Base-by-base conservation (phyloP, 306 rosid genomes). In the Cyamopsis tetragonoloba region DNA sequence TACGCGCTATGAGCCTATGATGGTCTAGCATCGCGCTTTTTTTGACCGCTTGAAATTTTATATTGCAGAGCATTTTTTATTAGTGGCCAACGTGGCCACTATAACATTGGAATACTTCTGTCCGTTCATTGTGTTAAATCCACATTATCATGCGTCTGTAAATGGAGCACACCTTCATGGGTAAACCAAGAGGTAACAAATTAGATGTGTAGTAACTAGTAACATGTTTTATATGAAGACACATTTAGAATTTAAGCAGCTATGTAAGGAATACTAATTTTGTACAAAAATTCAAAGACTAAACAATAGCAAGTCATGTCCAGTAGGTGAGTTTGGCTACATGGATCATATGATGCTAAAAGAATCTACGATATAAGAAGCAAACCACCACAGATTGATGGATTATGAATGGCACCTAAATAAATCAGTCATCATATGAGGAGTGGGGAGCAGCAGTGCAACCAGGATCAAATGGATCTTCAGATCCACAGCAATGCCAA, bases 401-500 rank as follows among this genome's bases (percentile, higher is more conserved):
- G 69, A 38, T 53, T 53, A 68, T 59, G 72, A 72, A 5, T 53
- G 38, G 26, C 30, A 44, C 31, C 14, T 3, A 19, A 44, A 44
- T 3, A 19, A 44, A 44, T 88, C 74, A 89, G 74, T 86, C 91
- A 51, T 92, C 98, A 28, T 87, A 92, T 8, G 98, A 84, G 7
- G 82, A 49, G 80, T 92, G 95, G 7, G 92, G 91, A 34, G 93
- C 61, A 53, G 93, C 89, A 0, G 92, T 86, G 74, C 96, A 92
- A 58, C 98, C 98, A 3, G 83, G 93, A 71, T 87, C 81, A 22
- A 85, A 89, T 22, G 96, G 91, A 77, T 92, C 96, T 77, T 89
- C 98, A 51, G 95, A 87, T 3, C 93, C 98, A 76, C 98, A 92
- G 61, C 98, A 89, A 79, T 89, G 98, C 98, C 98, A 92, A 54